These are phyloP conservation scores for Steccherinum ochraceum DNA, from an alignment of 768 basidiomycete genomes.

Conservation along the genomic window DNA sequence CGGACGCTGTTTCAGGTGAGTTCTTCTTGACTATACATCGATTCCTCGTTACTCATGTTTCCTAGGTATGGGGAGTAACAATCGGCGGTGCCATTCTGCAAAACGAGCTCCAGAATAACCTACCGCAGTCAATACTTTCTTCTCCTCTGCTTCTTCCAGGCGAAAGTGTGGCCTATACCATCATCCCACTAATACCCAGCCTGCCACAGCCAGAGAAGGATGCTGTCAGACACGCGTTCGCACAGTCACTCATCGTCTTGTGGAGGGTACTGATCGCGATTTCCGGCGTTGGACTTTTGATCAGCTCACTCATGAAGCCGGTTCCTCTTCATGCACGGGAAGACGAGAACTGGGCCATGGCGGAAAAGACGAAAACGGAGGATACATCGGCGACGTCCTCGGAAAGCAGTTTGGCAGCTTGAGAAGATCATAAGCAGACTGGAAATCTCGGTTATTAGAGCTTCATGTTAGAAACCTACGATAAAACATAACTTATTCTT, in stretches of 20 bases:
- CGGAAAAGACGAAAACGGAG: not conserved
- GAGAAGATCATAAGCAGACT: no score
- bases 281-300: conserved; percentile 2
- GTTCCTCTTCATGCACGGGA: not conserved
- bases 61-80: conserved; percentile 41
- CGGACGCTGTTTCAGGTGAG: conserved; percentile 26
- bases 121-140: conserved; percentile 25
- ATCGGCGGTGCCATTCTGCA: conserved; percentile 46
- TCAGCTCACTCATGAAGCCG: not conserved
- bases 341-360: not conserved
- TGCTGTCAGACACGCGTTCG: conserved; percentile 1
- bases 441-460: no score
- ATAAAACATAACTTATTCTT: no score
- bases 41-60: no score
- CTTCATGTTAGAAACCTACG: no score
- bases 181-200: conserved; percentile 15
- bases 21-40: no score
- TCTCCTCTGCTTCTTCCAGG: conserved; percentile 15
- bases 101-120: conserved; percentile 36
- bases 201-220: not conserved
- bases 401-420: no score
- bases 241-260: not conserved
- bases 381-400: no score
- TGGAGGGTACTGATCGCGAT: conserved; percentile 7
- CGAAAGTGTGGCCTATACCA: conserved; percentile 14